Base-by-base conservation (phyloP, 768 basidiomycete species). In the Auriscalpium microsporum region DNA sequence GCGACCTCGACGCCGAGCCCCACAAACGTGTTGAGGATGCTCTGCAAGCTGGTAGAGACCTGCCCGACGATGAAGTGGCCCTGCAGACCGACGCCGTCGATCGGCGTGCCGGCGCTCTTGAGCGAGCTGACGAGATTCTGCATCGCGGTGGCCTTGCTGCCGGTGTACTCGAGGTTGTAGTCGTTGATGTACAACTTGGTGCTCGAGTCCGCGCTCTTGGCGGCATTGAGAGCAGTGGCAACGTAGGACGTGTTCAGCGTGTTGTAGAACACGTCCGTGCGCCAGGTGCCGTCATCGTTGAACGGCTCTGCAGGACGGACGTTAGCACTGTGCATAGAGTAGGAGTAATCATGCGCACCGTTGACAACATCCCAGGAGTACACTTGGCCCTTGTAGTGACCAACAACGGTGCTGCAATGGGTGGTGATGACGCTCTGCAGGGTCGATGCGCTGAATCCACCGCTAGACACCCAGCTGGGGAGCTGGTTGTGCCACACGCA, bases 1-100 rank as follows among this genome's bases (percentile, higher is more conserved):
- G 83, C 83, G 35, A 84, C 78, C 56, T 85, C 84, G 50, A 86
- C 72, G 14, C 84, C 83, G 42, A 83, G 75, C 10, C 74, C 75
- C 34, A 76, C 73, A 63, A 86, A 78, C 49, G 75, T 71, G 52
- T 75, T 62, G 55, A 84, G 68, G 56, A 80, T 78, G 4, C 71
- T 65, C 49, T 75, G 69, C 44, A 85, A 64, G 7, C 65, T 61
- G 2, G 74, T 66, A 0, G 81, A 78, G 13, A 84, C 72, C 53
- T 75, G 59, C 16, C 82, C 82, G 45, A 83, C 77, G 63, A 83
- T 79, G 58, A 83, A 71, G 65, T 85, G 84, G 44, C 69, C 67
- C 69, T 84, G 78, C 42, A 83, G 69, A 52, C 84, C 84, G 47
- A 86, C 68, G 48, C 82, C 83, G 60, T 84, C 78, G 60, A 85